Evolutionary conservation across 495 filamentous ascomycete genomes (phyloP), one percentile per base, ranked within the genome.

Genomic region (Evansstolkia leycettana): DNA sequence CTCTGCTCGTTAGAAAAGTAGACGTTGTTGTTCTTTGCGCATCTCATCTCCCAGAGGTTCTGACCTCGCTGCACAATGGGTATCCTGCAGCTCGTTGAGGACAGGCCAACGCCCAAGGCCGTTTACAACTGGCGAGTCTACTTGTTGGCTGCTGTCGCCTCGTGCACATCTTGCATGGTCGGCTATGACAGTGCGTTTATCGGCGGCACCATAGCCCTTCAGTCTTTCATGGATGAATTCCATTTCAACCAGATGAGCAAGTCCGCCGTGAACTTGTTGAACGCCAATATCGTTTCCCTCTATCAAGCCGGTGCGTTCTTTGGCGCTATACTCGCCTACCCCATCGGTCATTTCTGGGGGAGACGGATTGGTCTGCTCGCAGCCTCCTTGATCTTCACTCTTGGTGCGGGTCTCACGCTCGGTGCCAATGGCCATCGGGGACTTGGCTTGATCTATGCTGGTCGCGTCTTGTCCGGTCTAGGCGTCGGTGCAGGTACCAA

Each of bases 61-160:
- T 36, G 37, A 31, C 20, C 27, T 35, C 37, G 6, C 20, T 25
- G n/a, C 40, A 67, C 29, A 38, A 79, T 80, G 75, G 67, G 64
- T 37, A 58, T 79, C 49, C 65, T 82, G 31, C 58, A 64, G 17
- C 56, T 80, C 39, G 72, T 76, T 46, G 78, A 83, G 56, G 78
- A 83, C 50, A 52, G 75, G 50, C 76, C 77, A 9, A 80, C 78
- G 47, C 77, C 77, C 2, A 62, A 62, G 41, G 61, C 67, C 33
- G 80, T 85, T 43, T 85, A 85, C 70, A 85, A 85, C 65, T 85
- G 80, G 79, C 60, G 72, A 17, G 67, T 85, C 23, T 85, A 82
- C 46, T 58, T 67, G 17, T 72, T 69, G 26, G 76, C 80, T 2
- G 67, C 70, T n/a, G 63, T 82, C 16, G 78, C 79, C 5, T 80